Evolutionary conservation across 2,329 filamentous ascomycete genomes (phyloP), one percentile per base, ranked within the genome.

Genomic region (Aspergillus viridinutans): DNA sequence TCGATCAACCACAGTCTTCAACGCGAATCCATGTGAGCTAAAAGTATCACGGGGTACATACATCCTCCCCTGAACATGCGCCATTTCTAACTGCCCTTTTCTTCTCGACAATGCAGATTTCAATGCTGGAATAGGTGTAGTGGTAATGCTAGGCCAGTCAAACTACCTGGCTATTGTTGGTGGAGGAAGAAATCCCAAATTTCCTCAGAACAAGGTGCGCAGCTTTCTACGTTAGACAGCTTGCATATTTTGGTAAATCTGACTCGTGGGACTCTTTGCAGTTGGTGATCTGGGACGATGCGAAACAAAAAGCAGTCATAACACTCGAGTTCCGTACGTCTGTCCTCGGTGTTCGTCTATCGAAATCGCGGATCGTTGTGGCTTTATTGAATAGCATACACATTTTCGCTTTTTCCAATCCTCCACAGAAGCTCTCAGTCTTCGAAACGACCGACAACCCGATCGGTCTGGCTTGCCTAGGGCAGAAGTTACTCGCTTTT

Each of bases 161-260:
- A 92, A 93, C 76, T 96, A 92, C 72, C 81, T 97, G 38, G 93
- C 90, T 28, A 82, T 97, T 9, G 91, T 97, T 55, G 92, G 92
- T 61, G 93, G 93, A 64, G 92, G 94, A 50, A 89, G 84, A 66
- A 85, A 87, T 58, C 91, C 92, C 53, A 93, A 93, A 69, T 94
- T 91, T 67, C 87, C 91, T 14, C 88, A 89, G 70, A 95, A 92
- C 75, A 96, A 95, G 80, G 90, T 87, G 66, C 55, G 69, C 32
- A 23, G 48, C 21, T 54, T 29, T 38, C 50, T 26, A n/a, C 29
- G 38, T 20, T 5, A 10, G 17, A 10, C 49, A 29, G 20, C n/a
- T 17, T 7, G 14, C 48, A 20, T 28, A 38, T 5, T 50, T 8
- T 0, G 38, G 3, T n/a, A 26, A 23, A 1, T 17, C 51, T 28